Percentiles rank a stretch among this genome's conserved stretches.
These are phyloP conservation scores for Melanopsichium pennsylvanicum DNA, from an alignment of 1,284 basidiomycete genomes.

Conservation along the genomic window DNA sequence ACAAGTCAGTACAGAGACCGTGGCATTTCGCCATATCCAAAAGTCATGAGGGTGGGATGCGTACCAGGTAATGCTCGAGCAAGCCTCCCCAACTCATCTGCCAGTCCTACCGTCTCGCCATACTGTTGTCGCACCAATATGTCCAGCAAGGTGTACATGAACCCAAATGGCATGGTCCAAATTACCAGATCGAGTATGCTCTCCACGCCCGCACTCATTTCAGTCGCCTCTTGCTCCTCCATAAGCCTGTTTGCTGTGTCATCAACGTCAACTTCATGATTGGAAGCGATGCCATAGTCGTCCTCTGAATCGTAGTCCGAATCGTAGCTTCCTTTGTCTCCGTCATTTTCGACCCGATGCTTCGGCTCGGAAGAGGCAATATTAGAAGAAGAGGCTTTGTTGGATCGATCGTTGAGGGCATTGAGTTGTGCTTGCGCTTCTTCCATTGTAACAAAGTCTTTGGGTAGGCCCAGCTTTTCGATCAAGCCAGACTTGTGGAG, in stretches of 20 bases:
- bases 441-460: slow-evolving; percentile 43
- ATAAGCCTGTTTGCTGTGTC: slow-evolving; percentile 44
- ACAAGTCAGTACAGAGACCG: background rate
- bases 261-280: slow-evolving; percentile 35
- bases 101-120: slow-evolving; percentile 43
- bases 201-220: slow-evolving; percentile 45
- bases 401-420: no score
- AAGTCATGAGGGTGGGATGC: background rate
- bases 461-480: slow-evolving; percentile 43
- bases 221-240: slow-evolving; percentile 36
- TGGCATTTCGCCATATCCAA: background rate
- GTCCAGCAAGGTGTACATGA: slow-evolving; percentile 60
- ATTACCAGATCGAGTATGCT: slow-evolving; percentile 52
- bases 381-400: no score
- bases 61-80: slow-evolving; percentile 49
- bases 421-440: slow-evolving; percentile 34
- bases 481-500: slow-evolving; percentile 37
- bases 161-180: slow-evolving; percentile 63
- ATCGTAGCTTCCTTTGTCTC: background rate
- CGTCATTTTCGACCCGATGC: background rate
- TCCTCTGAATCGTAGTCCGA: slow-evolving; percentile 29
- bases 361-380: background rate
- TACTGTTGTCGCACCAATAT: slow-evolving; percentile 64
- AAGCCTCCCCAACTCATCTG: slow-evolving; percentile 40
- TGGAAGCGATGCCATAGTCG: slow-evolving; percentile 34